phyloP scores from a whole-genome alignment of 2,329 filamentous ascomycete genomes.

The Fusarium staphyleae region DNA sequence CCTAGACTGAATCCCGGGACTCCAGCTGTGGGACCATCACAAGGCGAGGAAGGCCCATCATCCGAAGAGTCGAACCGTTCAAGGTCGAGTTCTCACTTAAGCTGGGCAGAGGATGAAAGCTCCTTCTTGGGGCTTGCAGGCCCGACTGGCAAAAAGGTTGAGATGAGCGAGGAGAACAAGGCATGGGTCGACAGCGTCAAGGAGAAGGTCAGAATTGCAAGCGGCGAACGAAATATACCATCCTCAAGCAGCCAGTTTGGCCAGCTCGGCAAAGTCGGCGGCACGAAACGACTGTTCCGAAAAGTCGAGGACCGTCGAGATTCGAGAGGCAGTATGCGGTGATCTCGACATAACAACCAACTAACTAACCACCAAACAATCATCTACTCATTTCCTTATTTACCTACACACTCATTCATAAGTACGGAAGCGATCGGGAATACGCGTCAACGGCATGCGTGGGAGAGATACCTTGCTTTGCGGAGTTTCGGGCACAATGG shows the following conservation, averaged over 20 bases:
- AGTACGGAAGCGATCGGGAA: conserved; percentile 25
- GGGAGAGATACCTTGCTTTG: conserved; percentile 35
- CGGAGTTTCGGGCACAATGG: conserved; percentile 36
- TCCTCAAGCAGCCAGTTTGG: conserved; percentile 59
- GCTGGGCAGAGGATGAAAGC: conserved; percentile 66
- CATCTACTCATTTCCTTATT: conserved; percentile 9
- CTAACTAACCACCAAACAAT: conserved; percentile 8
- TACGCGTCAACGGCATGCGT: conserved; percentile 28
- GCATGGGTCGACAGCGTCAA: conserved; percentile 86
- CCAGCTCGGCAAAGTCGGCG: conserved; percentile 74
- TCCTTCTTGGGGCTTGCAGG: conserved; percentile 73
- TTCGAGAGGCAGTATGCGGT: conserved; percentile 34
- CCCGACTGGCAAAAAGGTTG: conserved; percentile 68
- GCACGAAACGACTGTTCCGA: conserved; percentile 74
- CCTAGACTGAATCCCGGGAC: conserved; percentile 52
- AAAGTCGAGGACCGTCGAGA: conserved; percentile 44
- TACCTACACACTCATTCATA: conserved; percentile 11
- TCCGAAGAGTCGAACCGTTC: conserved; percentile 56
- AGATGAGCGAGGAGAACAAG: conserved; percentile 74
- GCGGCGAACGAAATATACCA: conserved; percentile 59
- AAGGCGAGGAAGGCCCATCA: conserved; percentile 51
- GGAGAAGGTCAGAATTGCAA: conserved; percentile 77
- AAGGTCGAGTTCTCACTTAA: conserved; percentile 60
- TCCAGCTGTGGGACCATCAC: conserved; percentile 47
- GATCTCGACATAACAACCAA: conserved; percentile 11